Evolutionary conservation across 768 basidiomycete species (phyloP).

Genomic region (Naganishia onofrii): DNA sequence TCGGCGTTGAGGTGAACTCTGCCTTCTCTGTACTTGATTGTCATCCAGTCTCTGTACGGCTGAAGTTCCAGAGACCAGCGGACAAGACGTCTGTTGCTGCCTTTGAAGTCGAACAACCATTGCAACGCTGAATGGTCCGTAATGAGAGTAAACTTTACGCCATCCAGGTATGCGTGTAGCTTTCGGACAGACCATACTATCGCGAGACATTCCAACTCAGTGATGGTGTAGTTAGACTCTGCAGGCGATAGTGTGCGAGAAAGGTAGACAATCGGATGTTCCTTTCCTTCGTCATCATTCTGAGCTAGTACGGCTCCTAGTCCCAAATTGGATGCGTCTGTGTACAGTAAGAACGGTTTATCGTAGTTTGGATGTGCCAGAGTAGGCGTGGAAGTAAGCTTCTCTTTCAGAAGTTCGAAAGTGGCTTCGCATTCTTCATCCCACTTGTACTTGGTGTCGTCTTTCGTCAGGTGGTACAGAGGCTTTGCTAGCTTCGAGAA

Average conservation of each 20-base stretch:
- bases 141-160: not conserved
- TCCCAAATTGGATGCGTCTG: constrained; percentile 7
- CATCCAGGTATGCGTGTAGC: constrained; percentile 16
- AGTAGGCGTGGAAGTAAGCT: too few relatives aligned
- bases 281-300: constrained; percentile 4
- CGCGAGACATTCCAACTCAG: constrained; percentile 34
- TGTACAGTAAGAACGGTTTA: constrained; percentile 1
- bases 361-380: too few relatives aligned
- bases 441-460: constrained; percentile 25
- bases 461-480: constrained; percentile 26
- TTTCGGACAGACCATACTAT: constrained; percentile 30
- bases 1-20: too few relatives aligned
- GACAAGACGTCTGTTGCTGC: constrained; percentile 20
- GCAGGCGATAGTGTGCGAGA: constrained; percentile 17
- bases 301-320: constrained; percentile 30
- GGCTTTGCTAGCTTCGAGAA: constrained; percentile 33
- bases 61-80: constrained; percentile 24
- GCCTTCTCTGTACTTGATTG: too few relatives aligned
- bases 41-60: constrained; percentile 9
- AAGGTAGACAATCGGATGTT: constrained; percentile 12
- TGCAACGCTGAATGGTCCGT: constrained; percentile 23
- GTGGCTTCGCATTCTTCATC: not conserved
- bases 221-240: constrained; percentile 27
- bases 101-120: constrained; percentile 20
- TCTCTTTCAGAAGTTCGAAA: too few relatives aligned